Evolutionary conservation across 2,329 filamentous ascomycete species (phyloP).

Genomic region (Penicillium hordei): DNA sequence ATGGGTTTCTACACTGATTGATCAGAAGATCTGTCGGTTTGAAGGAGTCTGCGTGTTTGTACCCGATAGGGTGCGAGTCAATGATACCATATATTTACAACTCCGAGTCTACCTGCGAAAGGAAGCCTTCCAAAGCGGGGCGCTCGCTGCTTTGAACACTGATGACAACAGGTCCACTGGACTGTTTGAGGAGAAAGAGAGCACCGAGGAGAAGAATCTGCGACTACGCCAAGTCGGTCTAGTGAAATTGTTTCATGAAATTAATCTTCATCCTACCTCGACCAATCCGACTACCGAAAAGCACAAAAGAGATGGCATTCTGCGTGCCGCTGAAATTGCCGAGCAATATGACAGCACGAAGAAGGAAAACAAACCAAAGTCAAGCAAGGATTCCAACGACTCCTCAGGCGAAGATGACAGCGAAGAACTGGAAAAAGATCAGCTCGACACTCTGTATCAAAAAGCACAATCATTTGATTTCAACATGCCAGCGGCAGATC

Average conservation of each 20-base stretch:
- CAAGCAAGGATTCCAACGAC: constrained; percentile 40
- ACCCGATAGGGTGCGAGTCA: constrained; percentile 79
- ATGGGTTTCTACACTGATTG: constrained; percentile 90
- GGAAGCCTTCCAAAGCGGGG: constrained; percentile 67
- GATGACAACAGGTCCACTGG: constrained; percentile 70
- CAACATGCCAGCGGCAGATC: constrained; percentile 80
- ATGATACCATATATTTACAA: constrained; percentile 93
- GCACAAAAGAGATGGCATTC: constrained; percentile 77
- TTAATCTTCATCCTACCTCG: constrained; percentile 74
- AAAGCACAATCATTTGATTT: constrained; percentile 98
- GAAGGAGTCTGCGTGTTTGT: constrained; percentile 87
- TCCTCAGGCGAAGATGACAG: constrained; percentile 74
- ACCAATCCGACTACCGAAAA: constrained; percentile 72
- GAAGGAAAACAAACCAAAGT: constrained; percentile 41
- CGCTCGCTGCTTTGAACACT: constrained; percentile 49
- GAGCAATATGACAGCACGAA: constrained; percentile 70
- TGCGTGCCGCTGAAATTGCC: constrained; percentile 83
- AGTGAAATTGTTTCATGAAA: constrained; percentile 84
- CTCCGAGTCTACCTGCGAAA: constrained; percentile 73
- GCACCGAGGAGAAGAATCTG: constrained; percentile 77
- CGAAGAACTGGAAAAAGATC: constrained; percentile 88
- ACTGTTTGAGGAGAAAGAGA: constrained; percentile 83
- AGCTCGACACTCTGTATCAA: constrained; percentile 88
- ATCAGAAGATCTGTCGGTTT: constrained; percentile 84
- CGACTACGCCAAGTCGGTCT: constrained; percentile 82